Evolutionary conservation across 257 asterid species (phyloP).

Genomic region (Galeopsis tetrahit): DNA sequence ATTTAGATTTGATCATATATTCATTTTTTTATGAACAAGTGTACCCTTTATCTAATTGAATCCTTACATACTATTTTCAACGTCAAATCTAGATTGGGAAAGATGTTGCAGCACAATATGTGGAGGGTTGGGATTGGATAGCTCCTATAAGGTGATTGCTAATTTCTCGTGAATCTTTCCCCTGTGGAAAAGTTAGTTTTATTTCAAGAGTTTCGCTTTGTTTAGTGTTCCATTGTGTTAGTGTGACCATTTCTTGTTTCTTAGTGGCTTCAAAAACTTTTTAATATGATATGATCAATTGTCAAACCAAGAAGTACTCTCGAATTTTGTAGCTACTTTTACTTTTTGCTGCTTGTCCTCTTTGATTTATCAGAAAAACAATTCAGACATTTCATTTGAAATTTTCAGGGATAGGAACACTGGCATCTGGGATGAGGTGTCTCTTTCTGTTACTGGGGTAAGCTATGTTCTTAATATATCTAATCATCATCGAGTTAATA

Average conservation of each 20-base stretch:
- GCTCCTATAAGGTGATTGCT: conserved; percentile 82
- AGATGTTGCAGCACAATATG: conserved; percentile 95
- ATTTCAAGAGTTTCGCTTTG: conserved; percentile 13
- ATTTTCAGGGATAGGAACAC: conserved; percentile 92
- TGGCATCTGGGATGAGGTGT: conserved; percentile 98
- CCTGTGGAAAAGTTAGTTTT: conserved; percentile 8
- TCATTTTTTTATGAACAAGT: background rate
- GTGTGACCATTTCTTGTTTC: conserved; percentile 8
- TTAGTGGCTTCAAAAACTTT: conserved; percentile 9
- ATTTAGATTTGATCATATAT: background rate
- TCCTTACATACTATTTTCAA: conserved; percentile 24
- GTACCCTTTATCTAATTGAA: conserved; percentile 26
- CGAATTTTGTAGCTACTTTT: background rate
- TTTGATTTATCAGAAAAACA: background rate
- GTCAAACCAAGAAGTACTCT: conserved; percentile 21
- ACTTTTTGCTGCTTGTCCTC: background rate
- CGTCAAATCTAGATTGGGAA: conserved; percentile 75
- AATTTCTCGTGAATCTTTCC: conserved; percentile 19
- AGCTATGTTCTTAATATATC: conserved; percentile 40
- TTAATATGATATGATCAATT: conserved; percentile 8
- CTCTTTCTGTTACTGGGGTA: conserved; percentile 91
- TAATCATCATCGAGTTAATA: background rate
- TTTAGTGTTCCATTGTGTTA: conserved; percentile 23
- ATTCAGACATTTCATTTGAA: conserved; percentile 29
- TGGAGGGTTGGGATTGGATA: conserved; percentile 99